Evolutionary conservation across 2,329 filamentous ascomycete species (phyloP).

Genomic region (Nothophoma quercina): DNA sequence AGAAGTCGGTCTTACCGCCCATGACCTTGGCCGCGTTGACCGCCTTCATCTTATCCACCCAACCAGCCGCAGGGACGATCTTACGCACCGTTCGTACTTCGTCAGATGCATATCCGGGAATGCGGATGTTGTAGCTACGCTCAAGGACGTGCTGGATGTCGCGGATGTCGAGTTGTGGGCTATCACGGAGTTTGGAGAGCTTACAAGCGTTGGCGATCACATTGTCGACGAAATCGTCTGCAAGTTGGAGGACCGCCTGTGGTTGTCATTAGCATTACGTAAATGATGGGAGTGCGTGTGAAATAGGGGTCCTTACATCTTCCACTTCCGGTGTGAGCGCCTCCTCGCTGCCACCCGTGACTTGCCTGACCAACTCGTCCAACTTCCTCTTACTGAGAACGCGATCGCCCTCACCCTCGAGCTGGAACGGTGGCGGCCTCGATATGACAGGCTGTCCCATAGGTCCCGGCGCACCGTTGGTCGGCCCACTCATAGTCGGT

Average conservation of each 20-base stretch:
- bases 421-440: slow-evolving; percentile 81
- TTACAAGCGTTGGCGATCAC: slow-evolving; percentile 87
- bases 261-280: slow-evolving; percentile 24
- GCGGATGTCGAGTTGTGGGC: slow-evolving; percentile 83
- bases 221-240: slow-evolving; percentile 94
- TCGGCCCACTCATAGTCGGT: slow-evolving; percentile 83
- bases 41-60: slow-evolving; percentile 97
- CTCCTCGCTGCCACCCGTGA: slow-evolving; percentile 84
- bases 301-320: slow-evolving; percentile 71
- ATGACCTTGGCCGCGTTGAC: slow-evolving; percentile 89
- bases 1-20: slow-evolving; percentile 55
- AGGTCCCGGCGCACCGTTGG: slow-evolving; percentile 78
- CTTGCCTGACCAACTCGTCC: slow-evolving; percentile 91
- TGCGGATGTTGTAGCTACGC: slow-evolving; percentile 77
- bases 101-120: slow-evolving; percentile 93
- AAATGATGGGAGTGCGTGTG: not conserved
- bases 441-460: slow-evolving; percentile 87
- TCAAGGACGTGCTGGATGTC: slow-evolving; percentile 64
- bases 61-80: slow-evolving; percentile 84
- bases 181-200: slow-evolving; percentile 90
- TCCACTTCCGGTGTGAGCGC: slow-evolving; percentile 90
- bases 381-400: slow-evolving; percentile 98
- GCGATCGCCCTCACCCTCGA: slow-evolving; percentile 90
- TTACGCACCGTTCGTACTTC: slow-evolving; percentile 94
- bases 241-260: slow-evolving; percentile 84